Percentiles rank a stretch among this genome's conserved stretches.
Conservation (phyloP, 345 rosid genomes). For the Moricandia arvensis region DNA sequence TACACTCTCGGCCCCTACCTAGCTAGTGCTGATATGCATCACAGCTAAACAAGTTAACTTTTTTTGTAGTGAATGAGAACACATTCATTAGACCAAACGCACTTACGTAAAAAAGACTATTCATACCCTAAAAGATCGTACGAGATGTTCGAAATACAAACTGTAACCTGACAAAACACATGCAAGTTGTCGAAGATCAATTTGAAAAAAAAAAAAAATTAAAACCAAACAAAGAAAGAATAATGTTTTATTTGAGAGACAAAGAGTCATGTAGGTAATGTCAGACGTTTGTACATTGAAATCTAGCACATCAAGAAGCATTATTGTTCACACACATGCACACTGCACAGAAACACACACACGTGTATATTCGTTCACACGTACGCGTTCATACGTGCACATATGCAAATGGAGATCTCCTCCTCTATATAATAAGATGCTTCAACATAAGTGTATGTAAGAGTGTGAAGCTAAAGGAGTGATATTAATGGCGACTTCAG, state of each 20-base stretch:
- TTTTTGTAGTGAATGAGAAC: neutral
- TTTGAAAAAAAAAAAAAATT: conserved; percentile 18
- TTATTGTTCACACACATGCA: conserved; percentile 36
- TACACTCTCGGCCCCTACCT: neutral
- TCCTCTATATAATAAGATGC: conserved; percentile 25
- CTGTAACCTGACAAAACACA: conserved; percentile 29
- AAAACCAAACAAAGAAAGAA: conserved; percentile 23
- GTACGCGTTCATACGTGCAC: conserved; percentile 24
- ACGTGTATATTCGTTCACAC: conserved; percentile 23
- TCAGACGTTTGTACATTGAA: conserved; percentile 31
- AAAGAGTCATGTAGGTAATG: conserved; percentile 29
- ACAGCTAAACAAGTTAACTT: neutral
- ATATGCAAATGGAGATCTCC: neutral
- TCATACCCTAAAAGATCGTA: neutral
- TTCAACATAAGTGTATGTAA: conserved; percentile 4
- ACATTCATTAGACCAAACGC: conserved; percentile 2
- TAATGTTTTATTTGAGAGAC: conserved; percentile 15
- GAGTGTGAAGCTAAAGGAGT: conserved; percentile 7
- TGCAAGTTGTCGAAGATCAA: conserved; percentile 31
- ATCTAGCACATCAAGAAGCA: conserved; percentile 26
- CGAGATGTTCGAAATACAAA: neutral
- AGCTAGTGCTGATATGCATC: neutral
- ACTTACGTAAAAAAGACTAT: neutral
- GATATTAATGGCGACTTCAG: conserved; percentile 46
- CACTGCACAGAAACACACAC: conserved; percentile 22